These are phyloP conservation scores for Intubia oerlemansii DNA, from an alignment of 2,329 filamentous ascomycete species.

Conservation along the genomic window DNA sequence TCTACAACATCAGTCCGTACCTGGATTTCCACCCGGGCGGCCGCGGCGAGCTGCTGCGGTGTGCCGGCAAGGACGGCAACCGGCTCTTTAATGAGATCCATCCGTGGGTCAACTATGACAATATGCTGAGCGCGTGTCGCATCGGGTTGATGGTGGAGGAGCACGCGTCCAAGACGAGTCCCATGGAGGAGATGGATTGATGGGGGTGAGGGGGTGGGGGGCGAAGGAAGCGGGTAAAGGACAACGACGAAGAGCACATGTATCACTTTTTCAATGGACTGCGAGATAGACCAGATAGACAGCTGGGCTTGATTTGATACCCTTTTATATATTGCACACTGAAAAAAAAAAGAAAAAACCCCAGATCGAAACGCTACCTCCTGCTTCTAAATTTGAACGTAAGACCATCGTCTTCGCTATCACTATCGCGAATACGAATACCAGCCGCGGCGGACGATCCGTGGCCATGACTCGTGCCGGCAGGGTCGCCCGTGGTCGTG, in stretches of 20 bases:
- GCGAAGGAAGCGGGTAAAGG: too few relatives aligned
- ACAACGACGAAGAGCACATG: too few relatives aligned
- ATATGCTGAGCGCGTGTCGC: conserved; percentile 42
- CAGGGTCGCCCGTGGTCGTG: too few relatives aligned
- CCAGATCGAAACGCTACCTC: conserved; percentile 11
- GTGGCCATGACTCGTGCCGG: too few relatives aligned
- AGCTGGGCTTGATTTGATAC: too few relatives aligned
- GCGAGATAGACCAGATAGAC: too few relatives aligned
- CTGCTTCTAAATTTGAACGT: conserved; percentile 34
- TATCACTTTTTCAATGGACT: too few relatives aligned
- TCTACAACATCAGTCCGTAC: conserved; percentile 89
- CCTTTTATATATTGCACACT: neutral
- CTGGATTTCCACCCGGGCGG: conserved; percentile 80
- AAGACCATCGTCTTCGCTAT: conserved; percentile 31
- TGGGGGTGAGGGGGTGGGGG: too few relatives aligned
- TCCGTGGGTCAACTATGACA: conserved; percentile 53
- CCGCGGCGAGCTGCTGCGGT: conserved; percentile 46
- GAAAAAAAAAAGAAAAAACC: neutral
- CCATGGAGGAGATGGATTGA: conserved; percentile 41
- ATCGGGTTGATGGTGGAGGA: conserved; percentile 43
- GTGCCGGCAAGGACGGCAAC: conserved; percentile 39
- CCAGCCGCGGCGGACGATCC: too few relatives aligned
- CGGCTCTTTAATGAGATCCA: conserved; percentile 45
- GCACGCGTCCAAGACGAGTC: conserved; percentile 13
- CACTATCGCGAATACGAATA: conserved; percentile 8